Percentiles rank a stretch among this genome's conserved stretches.
These are phyloP conservation scores for Neurospora tetrasperma DNA, from an alignment of 495 filamentous ascomycete genomes.

Conservation along the genomic window DNA sequence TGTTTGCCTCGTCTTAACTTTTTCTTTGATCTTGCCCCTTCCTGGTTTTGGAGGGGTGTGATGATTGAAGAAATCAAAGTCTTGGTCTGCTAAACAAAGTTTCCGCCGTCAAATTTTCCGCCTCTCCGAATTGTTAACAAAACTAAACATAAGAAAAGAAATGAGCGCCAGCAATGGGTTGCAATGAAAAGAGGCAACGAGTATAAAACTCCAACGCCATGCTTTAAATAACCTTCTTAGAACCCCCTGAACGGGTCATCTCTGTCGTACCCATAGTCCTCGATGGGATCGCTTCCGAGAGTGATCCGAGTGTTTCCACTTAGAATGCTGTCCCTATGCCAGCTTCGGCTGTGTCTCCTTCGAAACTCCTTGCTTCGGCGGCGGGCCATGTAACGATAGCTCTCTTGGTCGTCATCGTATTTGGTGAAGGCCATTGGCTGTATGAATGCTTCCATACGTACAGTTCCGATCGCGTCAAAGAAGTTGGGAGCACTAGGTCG, in stretches of 20 bases:
- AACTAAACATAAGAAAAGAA: background rate
- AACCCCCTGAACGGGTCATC: constrained; percentile 42
- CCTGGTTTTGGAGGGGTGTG: background rate
- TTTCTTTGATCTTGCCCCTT: background rate
- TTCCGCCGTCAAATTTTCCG: background rate
- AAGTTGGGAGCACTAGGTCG: constrained; percentile 43
- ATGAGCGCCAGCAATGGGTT: background rate
- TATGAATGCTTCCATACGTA: constrained; percentile 96
- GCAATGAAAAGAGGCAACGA: background rate
- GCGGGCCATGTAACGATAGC: constrained; percentile 29
- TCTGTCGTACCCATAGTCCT: constrained; percentile 33
- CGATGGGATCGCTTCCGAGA: constrained; percentile 22
- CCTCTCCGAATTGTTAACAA: background rate
- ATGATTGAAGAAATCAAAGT: background rate
- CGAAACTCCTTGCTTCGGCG: constrained; percentile 40
- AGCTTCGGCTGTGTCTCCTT: constrained; percentile 38
- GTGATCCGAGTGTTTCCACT: constrained; percentile 36
- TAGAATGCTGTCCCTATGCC: constrained; percentile 38
- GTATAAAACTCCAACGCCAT: background rate
- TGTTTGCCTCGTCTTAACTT: background rate
- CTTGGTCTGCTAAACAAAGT: background rate
- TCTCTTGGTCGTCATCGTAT: constrained; percentile 39
- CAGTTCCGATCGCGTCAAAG: constrained; percentile 73
- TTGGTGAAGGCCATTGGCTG: constrained; percentile 40
- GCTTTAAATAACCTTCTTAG: constrained; percentile 12